These are phyloP conservation scores for Secale cereale DNA, from an alignment of 176 grass and related monocot species.

Conservation along the genomic window DNA sequence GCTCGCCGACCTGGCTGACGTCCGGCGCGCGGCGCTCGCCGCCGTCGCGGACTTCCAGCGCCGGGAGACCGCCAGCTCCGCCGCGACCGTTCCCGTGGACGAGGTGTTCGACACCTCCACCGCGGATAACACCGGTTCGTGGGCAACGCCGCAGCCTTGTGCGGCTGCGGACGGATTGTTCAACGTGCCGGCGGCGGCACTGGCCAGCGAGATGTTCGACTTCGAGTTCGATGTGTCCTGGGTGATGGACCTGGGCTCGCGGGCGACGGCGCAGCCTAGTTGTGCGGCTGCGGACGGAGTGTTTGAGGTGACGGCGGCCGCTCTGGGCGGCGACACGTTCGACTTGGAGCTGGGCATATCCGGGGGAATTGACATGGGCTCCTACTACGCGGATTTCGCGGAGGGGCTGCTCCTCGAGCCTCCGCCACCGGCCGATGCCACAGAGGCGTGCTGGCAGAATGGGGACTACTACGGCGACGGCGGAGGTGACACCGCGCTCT, in stretches of 20 bases:
- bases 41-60: slow-evolving; percentile 36
- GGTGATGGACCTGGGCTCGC: slow-evolving; percentile 11
- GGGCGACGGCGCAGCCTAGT: too few relatives aligned
- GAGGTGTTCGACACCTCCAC: background rate
- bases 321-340: too few relatives aligned
- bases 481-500: background rate
- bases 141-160: background rate
- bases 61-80: background rate
- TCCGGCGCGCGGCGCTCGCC: slow-evolving; percentile 33
- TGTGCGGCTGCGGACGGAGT: too few relatives aligned
- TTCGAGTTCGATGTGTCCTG: slow-evolving; percentile 23
- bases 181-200: too few relatives aligned
- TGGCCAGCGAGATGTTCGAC: slow-evolving; percentile 4
- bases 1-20: background rate
- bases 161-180: background rate
- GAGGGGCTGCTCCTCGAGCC: slow-evolving; percentile 52
- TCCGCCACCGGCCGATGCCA: background rate
- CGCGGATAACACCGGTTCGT: background rate
- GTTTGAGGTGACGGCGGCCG: too few relatives aligned
- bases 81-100: background rate
- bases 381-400: slow-evolving; percentile 40
- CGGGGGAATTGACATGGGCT: background rate
- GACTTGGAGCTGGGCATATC: too few relatives aligned
- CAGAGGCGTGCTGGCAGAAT: background rate
- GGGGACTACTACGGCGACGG: background rate